Evolutionary conservation across 257 asterid genomes (phyloP), one percentile per base, ranked within the genome.

Genomic region (Nicotiana paniculata): DNA sequence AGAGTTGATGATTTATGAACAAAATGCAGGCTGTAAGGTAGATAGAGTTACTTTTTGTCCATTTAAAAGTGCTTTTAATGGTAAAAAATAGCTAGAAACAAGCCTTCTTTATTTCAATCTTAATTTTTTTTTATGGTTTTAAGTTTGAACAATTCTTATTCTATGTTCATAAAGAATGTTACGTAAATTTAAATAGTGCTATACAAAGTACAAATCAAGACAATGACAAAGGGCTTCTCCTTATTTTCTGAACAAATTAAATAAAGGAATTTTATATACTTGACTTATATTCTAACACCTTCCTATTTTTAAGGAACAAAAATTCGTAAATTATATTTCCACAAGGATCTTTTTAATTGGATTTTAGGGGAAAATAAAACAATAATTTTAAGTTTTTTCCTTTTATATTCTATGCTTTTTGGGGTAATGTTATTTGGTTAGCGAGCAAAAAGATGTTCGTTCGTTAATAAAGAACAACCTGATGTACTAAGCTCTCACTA

Each of bases 241-340:
- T 54, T 35, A 77, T 58, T 77, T 57, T 35, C 70, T 58, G 32
- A 58, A 77, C 81, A 77, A 48, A 32, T 68, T 35, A 8, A 69
- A 68, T 0, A 16, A 69, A n/a, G 12, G 21, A 16, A 32, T 65
- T 57, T 57, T 5, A 16, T 21, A 21, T 21, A 21, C 28, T 69
- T 35, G 32, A 69, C 6, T 33, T 37, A 48, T 69, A 48, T 48
- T 48, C 1, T n/a, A 69, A 69, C n/a, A 37, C 1, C 12, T 33
- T 48, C 55, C 51, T 24, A 2, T 24, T 37, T 37, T 69, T 13
- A 68, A 37, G 74, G 74, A 30, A 28, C 74, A 66, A 51, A 51
- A 51, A 0, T 51, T 51, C 16, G 5, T 51, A 51, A 51, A 51
- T 12, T 51, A 39, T 1, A 39, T 39, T 51, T 11, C 4, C 57